Percentiles rank a stretch among this genome's conserved stretches.
Conservation (phyloP, 192 early-diverging fungal species). For the Linnemannia exigua region DNA sequence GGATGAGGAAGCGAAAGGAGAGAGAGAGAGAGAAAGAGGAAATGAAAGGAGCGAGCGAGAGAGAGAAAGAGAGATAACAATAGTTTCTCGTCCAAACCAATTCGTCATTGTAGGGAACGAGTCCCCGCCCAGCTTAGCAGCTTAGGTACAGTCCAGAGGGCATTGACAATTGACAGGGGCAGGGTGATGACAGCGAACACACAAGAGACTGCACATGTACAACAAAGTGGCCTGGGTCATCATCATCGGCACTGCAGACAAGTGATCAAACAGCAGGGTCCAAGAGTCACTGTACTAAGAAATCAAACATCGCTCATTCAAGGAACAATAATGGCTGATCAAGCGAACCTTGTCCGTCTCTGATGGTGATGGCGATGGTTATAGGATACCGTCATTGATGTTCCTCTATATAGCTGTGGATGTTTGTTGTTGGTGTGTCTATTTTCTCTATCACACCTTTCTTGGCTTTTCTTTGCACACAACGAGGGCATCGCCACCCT, state of each 20-base stretch:
- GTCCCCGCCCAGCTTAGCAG: not conserved
- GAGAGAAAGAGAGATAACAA: not conserved
- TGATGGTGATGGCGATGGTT: too few species aligned
- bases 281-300: too few species aligned
- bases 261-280: not conserved
- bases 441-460: too few species aligned
- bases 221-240: conserved; percentile 1
- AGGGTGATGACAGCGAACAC: too few species aligned
- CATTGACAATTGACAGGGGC: not conserved
- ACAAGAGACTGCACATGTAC: too few species aligned
- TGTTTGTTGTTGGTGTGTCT: too few species aligned
- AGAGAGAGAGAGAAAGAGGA: conserved; percentile 2
- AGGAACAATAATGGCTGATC: too few species aligned
- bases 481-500: not conserved
- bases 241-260: not conserved
- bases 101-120: not conserved
- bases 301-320: not conserved
- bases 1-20: not conserved
- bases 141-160: not conserved
- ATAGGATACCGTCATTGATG: too few species aligned
- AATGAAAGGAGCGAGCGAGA: not conserved
- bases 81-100: not conserved
- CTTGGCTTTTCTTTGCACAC: too few species aligned
- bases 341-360: too few species aligned
- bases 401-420: too few species aligned